Percentiles rank a stretch among this genome's conserved stretches.
phyloP scores from a whole-genome alignment of 2,329 filamentous ascomycete genomes.

The Sporothrix variecibatus region DNA sequence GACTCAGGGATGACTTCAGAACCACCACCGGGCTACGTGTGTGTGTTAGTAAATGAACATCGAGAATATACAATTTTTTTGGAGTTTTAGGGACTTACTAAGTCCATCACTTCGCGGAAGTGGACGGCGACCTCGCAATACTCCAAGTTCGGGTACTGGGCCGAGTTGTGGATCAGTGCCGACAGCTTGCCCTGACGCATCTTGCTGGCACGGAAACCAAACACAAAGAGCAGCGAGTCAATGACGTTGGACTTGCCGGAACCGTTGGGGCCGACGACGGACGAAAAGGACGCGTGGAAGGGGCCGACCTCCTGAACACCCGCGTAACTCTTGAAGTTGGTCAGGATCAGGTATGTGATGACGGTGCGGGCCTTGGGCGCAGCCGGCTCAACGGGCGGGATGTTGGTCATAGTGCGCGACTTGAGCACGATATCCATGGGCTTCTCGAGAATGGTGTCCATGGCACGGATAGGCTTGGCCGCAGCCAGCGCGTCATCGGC shows the following conservation, averaged over 20 bases:
- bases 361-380: slow-evolving; percentile 85
- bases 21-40: slow-evolving; percentile 66
- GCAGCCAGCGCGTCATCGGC: slow-evolving; percentile 52
- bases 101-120: slow-evolving; percentile 92
- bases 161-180: slow-evolving; percentile 95
- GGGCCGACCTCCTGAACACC: slow-evolving; percentile 93
- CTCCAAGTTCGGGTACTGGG: slow-evolving; percentile 78
- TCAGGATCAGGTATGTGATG: slow-evolving; percentile 87
- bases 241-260: slow-evolving; percentile 99
- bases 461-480: slow-evolving; percentile 71
- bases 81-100: slow-evolving; percentile 47
- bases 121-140: slow-evolving; percentile 95
- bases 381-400: slow-evolving; percentile 67
- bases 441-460: slow-evolving; percentile 77
- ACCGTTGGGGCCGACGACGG: slow-evolving; percentile 95
- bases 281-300: slow-evolving; percentile 96
- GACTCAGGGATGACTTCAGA: slow-evolving; percentile 80
- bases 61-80: no score
- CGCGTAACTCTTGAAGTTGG: slow-evolving; percentile 99
- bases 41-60: not conserved
- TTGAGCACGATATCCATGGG: slow-evolving; percentile 94
- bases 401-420: slow-evolving; percentile 69
- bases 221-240: slow-evolving; percentile 97
- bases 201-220: slow-evolving; percentile 97
- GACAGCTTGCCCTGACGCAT: slow-evolving; percentile 99